Evolutionary conservation across 2,329 filamentous ascomycete genomes (phyloP).

Genomic region (Diaporthe amygdali): DNA sequence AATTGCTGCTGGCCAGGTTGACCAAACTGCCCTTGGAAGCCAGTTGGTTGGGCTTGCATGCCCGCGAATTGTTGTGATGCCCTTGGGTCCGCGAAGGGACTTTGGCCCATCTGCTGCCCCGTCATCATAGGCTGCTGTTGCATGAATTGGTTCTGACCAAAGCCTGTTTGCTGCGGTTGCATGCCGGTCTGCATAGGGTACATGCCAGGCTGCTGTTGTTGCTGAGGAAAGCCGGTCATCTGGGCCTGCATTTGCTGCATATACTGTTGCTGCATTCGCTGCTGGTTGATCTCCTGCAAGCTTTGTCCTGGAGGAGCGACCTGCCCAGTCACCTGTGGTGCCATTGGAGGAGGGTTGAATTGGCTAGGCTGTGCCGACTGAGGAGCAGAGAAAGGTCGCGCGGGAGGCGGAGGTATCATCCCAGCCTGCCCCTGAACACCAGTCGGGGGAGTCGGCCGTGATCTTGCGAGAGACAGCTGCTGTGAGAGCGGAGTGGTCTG

Average conservation of each 20-base stretch:
- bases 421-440: conserved; percentile 62
- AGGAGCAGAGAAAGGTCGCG: conserved; percentile 85
- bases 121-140: conserved; percentile 43
- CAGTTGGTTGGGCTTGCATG: conserved; percentile 68
- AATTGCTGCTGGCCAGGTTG: conserved; percentile 45
- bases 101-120: conserved; percentile 45
- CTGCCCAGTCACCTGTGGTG: conserved; percentile 85
- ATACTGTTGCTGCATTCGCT: conserved; percentile 65
- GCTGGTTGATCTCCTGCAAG: conserved; percentile 73
- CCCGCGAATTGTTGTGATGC: conserved; percentile 48
- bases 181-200: conserved; percentile 57
- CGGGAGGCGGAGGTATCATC: conserved; percentile 77
- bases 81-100: conserved; percentile 45
- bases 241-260: conserved; percentile 51
- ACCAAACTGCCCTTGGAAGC: conserved; percentile 54
- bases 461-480: conserved; percentile 58
- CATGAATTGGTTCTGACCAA: conserved; percentile 48
- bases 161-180: conserved; percentile 43
- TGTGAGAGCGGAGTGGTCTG: conserved; percentile 47
- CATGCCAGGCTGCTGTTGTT: conserved; percentile 44
- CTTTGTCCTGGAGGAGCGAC: conserved; percentile 78
- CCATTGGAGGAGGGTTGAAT: conserved; percentile 76
- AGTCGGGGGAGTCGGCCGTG: conserved; percentile 75
- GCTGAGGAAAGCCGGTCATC: conserved; percentile 42
- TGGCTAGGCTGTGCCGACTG: conserved; percentile 77